phyloP scores from a whole-genome alignment of 2,329 filamentous ascomycete genomes.

The Arthrobotrys musiformis region DNA sequence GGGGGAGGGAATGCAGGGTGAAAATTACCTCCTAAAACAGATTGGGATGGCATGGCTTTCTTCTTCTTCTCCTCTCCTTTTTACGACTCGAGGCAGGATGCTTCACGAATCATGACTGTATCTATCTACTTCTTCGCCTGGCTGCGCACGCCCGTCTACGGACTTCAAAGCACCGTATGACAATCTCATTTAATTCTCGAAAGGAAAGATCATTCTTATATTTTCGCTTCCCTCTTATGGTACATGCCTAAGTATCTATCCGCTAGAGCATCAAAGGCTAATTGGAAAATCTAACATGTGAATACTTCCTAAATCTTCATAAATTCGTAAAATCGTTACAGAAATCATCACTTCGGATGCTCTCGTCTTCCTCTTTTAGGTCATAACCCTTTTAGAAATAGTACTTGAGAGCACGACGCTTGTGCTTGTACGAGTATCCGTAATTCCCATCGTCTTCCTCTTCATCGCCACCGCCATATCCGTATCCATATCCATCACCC shows the following conservation, averaged over 20 bases:
- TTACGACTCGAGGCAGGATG: too few species aligned
- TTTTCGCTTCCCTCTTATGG: too few species aligned
- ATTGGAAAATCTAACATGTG: neutral
- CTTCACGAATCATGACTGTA: too few species aligned
- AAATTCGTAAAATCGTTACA: conserved; percentile 1
- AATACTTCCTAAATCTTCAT: neutral
- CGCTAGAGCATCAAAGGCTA: neutral
- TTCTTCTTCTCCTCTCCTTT: neutral
- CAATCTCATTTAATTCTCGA: too few species aligned
- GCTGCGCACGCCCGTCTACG: too few species aligned
- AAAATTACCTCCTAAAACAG: too few species aligned
- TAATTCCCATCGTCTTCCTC: neutral
- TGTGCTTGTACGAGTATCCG: neutral
- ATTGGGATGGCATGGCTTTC: too few species aligned
- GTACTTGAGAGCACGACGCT: neutral
- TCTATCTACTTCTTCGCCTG: too few species aligned
- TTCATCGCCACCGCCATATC: neutral
- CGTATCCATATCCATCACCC: neutral
- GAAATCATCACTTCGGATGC: neutral
- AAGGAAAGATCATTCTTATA: too few species aligned
- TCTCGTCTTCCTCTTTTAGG: too few species aligned
- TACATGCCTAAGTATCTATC: neutral
- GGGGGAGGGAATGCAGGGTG: neutral
- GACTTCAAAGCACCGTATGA: too few species aligned
- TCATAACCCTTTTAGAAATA: neutral